These are phyloP conservation scores for Casuarina equisetifolia DNA, from an alignment of 306 rosid species.

Conservation along the genomic window DNA sequence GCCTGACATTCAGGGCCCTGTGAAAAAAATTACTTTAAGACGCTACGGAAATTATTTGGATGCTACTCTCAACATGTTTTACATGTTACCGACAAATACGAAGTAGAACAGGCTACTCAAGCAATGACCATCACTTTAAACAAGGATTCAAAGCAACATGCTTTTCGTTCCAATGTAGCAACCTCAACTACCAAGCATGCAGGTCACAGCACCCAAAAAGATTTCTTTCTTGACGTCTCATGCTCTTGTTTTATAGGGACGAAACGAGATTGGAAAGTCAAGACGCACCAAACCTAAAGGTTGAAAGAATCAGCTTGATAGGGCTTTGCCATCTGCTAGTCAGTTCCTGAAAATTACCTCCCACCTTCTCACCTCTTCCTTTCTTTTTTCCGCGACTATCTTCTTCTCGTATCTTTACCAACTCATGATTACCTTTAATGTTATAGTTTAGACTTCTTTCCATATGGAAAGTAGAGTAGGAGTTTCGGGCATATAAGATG, in stretches of 20 bases:
- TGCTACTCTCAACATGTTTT: neutral
- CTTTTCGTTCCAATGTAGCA: neutral
- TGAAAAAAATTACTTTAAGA: too few relatives aligned
- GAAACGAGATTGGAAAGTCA: conserved; percentile 4
- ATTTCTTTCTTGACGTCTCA: neutral
- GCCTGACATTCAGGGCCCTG: too few relatives aligned
- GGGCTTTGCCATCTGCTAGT: conserved; percentile 28
- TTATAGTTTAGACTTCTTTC: too few relatives aligned
- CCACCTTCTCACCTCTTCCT: conserved; percentile 30
- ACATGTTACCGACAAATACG: neutral
- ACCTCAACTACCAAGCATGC: neutral
- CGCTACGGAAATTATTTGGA: too few relatives aligned
- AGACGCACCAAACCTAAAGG: conserved; percentile 30
- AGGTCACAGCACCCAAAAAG: neutral
- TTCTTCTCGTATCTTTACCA: neutral
- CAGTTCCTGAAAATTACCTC: conserved; percentile 32
- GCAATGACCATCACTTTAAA: neutral
- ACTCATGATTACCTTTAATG: conserved; percentile 1
- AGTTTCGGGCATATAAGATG: too few relatives aligned
- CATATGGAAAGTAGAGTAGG: too few relatives aligned
- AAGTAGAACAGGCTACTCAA: neutral
- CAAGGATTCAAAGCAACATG: neutral
- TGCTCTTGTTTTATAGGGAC: neutral
- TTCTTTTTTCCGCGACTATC: too few relatives aligned
- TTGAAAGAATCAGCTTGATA: conserved; percentile 45